phyloP scores from a whole-genome alignment of 805 yeast species.

The Ogataea allantospora region DNA sequence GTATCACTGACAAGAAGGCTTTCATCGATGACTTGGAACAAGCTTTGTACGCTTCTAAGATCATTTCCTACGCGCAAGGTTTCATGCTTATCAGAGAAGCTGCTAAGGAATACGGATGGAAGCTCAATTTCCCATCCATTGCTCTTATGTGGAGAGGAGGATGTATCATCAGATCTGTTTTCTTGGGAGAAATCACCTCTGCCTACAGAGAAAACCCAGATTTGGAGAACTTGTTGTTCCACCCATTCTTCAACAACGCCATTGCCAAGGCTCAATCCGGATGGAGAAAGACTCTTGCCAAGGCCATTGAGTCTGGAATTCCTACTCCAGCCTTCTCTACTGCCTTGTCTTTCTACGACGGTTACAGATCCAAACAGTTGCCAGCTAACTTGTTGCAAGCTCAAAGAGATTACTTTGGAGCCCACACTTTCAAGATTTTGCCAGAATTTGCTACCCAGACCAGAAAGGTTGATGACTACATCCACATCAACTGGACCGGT shows the following conservation, averaged over 20 bases:
- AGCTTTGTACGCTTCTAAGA: slow-evolving; percentile 97
- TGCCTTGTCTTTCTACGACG: slow-evolving; percentile 97
- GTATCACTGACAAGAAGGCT: slow-evolving; percentile 71
- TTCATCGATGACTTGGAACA: slow-evolving; percentile 94
- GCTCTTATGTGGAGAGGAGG: slow-evolving; percentile 99
- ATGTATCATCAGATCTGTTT: slow-evolving; percentile 98
- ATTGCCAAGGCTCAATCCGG: slow-evolving; percentile 90
- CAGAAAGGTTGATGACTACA: slow-evolving; percentile 76
- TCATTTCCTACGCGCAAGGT: slow-evolving; percentile 98
- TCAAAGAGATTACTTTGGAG: slow-evolving; percentile 99
- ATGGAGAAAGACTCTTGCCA: slow-evolving; percentile 87
- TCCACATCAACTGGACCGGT: slow-evolving; percentile 99
- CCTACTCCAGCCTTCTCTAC: slow-evolving; percentile 98
- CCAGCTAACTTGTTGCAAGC: slow-evolving; percentile 99
- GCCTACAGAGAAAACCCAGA: slow-evolving; percentile 94
- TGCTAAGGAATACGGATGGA: slow-evolving; percentile 95
- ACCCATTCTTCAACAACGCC: slow-evolving; percentile 91
- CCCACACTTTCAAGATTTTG: slow-evolving; percentile 95
- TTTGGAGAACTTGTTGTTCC: slow-evolving; percentile 91
- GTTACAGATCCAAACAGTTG: slow-evolving; percentile 91
- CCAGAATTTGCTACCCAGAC: slow-evolving; percentile 77
- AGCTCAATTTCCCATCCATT: slow-evolving; percentile 95
- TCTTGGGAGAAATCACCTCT: slow-evolving; percentile 93
- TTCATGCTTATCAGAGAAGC: slow-evolving; percentile 99
- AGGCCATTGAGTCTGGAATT: slow-evolving; percentile 81